A percentile compares a stretch with the other conserved stretches of the same genome.
phyloP scores from a whole-genome alignment of 345 rosid genomes.

The Citrus unshiu region DNA sequence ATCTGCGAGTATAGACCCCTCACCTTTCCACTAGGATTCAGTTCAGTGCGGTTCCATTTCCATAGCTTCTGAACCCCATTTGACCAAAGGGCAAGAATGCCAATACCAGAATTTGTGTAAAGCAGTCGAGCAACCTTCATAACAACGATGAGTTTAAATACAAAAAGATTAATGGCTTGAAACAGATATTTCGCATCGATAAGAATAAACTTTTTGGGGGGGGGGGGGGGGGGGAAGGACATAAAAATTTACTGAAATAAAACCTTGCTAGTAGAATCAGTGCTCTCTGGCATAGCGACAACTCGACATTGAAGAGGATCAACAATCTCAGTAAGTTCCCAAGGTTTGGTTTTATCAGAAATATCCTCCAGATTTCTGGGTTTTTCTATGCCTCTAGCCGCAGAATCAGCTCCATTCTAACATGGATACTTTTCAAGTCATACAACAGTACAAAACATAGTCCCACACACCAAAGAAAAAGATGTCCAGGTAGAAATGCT shows the following conservation, averaged over 20 bases:
- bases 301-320: constrained; percentile 20
- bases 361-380: constrained; percentile 21
- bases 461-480: not conserved
- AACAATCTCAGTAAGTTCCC: constrained; percentile 28
- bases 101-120: constrained; percentile 50
- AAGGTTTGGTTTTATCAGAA: constrained; percentile 23
- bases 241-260: not conserved
- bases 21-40: constrained; percentile 52
- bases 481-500: not conserved
- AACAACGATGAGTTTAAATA: not conserved
- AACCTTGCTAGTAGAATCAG: constrained; percentile 27
- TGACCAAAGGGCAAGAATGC: constrained; percentile 43
- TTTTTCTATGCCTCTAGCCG: constrained; percentile 20
- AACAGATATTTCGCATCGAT: not conserved
- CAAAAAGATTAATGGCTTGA: constrained; percentile 1
- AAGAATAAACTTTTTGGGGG: not conserved
- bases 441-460: not conserved
- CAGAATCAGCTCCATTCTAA: constrained; percentile 26
- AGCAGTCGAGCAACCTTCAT: constrained; percentile 51
- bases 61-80: constrained; percentile 55
- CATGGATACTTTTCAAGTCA: constrained; percentile 5
- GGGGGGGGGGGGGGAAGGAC: not conserved
- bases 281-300: constrained; percentile 18
- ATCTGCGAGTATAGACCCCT: constrained; percentile 2
- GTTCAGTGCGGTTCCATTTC: constrained; percentile 56